Evolutionary conservation across 225 moss, liverwort and hornwort genomes (phyloP).

Genomic region (Lunularia cruciata): DNA sequence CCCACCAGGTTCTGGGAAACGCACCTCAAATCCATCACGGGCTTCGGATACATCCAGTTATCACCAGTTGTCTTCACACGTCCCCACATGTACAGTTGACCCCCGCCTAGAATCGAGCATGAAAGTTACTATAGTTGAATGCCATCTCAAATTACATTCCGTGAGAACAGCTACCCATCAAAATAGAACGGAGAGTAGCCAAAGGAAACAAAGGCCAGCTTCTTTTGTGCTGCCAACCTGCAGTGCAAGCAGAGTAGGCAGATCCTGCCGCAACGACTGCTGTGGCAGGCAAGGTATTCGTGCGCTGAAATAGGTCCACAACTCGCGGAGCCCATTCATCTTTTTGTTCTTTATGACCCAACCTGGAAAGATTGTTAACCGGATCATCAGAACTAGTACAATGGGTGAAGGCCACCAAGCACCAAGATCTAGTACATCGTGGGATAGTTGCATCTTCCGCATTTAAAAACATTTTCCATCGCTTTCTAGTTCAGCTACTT

Average conservation of each 20-base stretch:
- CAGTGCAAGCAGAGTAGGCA: conserved; percentile 82
- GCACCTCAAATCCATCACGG: conserved; percentile 91
- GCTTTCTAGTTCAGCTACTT: too few relatives aligned
- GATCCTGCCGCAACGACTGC: conserved; percentile 88
- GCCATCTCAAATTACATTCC: too few relatives aligned
- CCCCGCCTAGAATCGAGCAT: conserved; percentile 51
- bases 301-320: conserved; percentile 80
- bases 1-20: too few relatives aligned
- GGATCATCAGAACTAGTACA: too few relatives aligned
- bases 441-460: too few relatives aligned
- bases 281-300: conserved; percentile 63
- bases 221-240: conserved; percentile 52
- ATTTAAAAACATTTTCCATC: too few relatives aligned
- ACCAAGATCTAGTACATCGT: too few relatives aligned
- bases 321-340: conserved; percentile 88
- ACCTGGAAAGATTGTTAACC: conserved; percentile 57
- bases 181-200: too few relatives aligned
- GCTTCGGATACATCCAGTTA: conserved; percentile 99
- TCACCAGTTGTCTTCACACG: conserved; percentile 95
- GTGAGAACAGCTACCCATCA: too few relatives aligned
- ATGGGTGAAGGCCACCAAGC: too few relatives aligned
- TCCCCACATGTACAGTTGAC: conserved; percentile 97
- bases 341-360: conserved; percentile 98
- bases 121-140: too few relatives aligned
- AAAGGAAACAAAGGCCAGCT: too few relatives aligned